phyloP scores from a whole-genome alignment of 1,284 basidiomycete genomes.

The Ganoderma lingzhi region DNA sequence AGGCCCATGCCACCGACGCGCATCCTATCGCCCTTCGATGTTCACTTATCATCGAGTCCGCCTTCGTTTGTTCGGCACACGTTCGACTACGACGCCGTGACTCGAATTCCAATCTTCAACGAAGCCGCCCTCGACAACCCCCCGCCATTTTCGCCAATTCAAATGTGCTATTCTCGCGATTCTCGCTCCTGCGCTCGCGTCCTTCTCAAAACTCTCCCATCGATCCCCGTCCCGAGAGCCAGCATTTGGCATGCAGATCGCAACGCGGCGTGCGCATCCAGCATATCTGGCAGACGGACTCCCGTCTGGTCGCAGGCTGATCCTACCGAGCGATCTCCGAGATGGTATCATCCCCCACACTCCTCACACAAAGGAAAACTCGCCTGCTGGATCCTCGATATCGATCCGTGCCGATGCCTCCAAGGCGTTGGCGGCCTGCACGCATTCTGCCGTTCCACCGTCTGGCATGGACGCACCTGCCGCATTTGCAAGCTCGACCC shows the following conservation, averaged over 20 bases:
- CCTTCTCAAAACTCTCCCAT: constrained; percentile 4
- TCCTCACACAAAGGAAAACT: neutral
- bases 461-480: constrained; percentile 23
- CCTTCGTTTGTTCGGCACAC: neutral
- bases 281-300: constrained; percentile 2
- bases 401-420: constrained; percentile 5
- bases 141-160: constrained; percentile 2
- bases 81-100: neutral
- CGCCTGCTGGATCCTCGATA: constrained; percentile 8
- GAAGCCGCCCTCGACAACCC: constrained; percentile 1
- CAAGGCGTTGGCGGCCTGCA: neutral
- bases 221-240: constrained; percentile 13
- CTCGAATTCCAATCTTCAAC: constrained; percentile 2
- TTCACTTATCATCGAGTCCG: neutral
- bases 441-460: constrained; percentile 2
- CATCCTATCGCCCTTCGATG: neutral
- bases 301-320: constrained; percentile 13
- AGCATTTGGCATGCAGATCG: constrained; percentile 8
- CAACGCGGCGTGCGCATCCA: neutral
- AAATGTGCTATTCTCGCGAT: constrained; percentile 3
- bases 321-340: constrained; percentile 32
- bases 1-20: constrained; percentile 2
- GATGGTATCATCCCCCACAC: constrained; percentile 7
- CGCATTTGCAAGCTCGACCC: constrained; percentile 25
- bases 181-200: constrained; percentile 6